Evolutionary conservation across 177 flowering plant species (phyloP).

Genomic region (Vitis hybrid): DNA sequence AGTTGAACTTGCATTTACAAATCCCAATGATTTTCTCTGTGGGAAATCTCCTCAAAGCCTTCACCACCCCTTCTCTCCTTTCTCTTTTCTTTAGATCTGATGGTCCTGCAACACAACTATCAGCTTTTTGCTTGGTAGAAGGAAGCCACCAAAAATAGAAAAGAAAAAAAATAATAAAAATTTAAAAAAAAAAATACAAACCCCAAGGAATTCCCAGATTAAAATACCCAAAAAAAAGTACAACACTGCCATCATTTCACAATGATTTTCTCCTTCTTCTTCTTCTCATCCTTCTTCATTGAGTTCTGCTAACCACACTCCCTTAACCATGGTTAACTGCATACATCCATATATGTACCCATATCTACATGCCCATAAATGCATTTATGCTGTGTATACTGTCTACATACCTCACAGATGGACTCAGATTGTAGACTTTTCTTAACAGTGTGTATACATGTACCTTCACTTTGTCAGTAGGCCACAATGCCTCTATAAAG

Average conservation of each 20-base stretch:
- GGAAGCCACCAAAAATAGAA: slow-evolving; percentile 25
- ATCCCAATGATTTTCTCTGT: slow-evolving; percentile 41
- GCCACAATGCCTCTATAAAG: too few relatives aligned
- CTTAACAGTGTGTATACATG: too few relatives aligned
- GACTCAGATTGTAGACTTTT: too few relatives aligned
- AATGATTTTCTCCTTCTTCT: slow-evolving; percentile 41
- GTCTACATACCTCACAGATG: too few relatives aligned
- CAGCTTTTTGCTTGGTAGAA: slow-evolving; percentile 63
- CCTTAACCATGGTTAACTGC: slow-evolving; percentile 35
- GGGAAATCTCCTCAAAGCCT: slow-evolving; percentile 30
- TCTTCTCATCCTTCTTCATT: slow-evolving; percentile 15
- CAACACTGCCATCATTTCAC: slow-evolving; percentile 59
- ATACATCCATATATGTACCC: too few relatives aligned
- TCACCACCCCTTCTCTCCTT: slow-evolving; percentile 1
- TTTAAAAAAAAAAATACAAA: slow-evolving; percentile 7
- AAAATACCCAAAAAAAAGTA: slow-evolving; percentile 24
- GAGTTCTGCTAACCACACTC: slow-evolving; percentile 24
- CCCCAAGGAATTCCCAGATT: background rate
- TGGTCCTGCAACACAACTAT: slow-evolving; percentile 47
- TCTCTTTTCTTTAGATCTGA: slow-evolving; percentile 46
- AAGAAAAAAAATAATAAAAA: slow-evolving; percentile 3
- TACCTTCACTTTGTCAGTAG: too few relatives aligned
- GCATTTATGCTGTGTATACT: too few relatives aligned
- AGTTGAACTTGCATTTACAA: slow-evolving; percentile 29
- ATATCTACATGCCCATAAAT: too few relatives aligned